Conservation (phyloP, 805 yeast genomes). For the Lipomyces japonicus region DNA sequence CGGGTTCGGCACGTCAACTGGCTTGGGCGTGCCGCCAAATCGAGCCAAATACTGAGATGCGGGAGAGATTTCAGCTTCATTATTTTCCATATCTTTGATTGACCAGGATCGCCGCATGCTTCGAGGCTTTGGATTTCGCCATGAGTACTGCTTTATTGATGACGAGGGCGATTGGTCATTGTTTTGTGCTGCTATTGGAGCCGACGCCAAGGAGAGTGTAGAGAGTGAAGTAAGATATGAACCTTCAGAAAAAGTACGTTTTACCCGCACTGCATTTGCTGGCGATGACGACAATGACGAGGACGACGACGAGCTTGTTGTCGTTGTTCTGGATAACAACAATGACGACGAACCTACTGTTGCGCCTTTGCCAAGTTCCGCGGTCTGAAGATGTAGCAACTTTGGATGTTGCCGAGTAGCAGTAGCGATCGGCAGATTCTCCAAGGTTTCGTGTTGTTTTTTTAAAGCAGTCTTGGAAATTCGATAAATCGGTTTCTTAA, state of each 20-base stretch:
- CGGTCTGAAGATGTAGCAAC: constrained; percentile 1
- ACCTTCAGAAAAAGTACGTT: neutral
- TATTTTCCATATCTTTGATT: constrained; percentile 3
- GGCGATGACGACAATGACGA: constrained; percentile 15
- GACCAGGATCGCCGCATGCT: constrained; percentile 18
- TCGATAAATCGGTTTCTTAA: neutral
- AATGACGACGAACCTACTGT: neutral
- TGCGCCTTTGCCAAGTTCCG: neutral
- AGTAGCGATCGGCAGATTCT: neutral
- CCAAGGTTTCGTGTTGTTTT: neutral
- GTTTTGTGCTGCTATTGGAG: neutral
- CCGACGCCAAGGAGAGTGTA: neutral
- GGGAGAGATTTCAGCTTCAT: constrained; percentile 8
- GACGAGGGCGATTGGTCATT: neutral
- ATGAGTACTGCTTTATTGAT: constrained; percentile 18
- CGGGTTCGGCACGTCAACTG: constrained; percentile 13
- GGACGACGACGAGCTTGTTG: constrained; percentile 10
- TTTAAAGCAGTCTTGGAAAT: neutral
- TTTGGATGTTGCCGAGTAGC: neutral
- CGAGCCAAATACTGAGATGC: constrained; percentile 19
- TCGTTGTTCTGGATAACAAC: neutral
- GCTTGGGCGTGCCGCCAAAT: constrained; percentile 8
- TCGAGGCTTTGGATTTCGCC: constrained; percentile 26
- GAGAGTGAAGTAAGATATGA: neutral
- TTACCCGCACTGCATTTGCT: neutral